Conservation (phyloP, 1,284 basidiomycete species). For the Rhodotorula sp. region DNA sequence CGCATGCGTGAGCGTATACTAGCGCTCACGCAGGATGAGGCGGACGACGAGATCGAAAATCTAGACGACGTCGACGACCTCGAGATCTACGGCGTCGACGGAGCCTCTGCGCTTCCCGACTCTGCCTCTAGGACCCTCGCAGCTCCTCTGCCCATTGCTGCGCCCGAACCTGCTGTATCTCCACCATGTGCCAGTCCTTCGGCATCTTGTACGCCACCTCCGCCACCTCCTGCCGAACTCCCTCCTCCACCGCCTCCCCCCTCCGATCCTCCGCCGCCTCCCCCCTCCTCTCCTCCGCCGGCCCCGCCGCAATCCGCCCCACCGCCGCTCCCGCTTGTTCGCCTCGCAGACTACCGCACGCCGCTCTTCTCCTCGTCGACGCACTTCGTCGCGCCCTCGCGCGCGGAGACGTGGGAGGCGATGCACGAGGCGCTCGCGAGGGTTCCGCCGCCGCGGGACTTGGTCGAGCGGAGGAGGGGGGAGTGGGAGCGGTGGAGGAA, state of each 20-base stretch:
- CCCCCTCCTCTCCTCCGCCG: neutral
- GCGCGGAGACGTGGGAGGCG: conserved; percentile 4
- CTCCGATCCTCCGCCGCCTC: neutral
- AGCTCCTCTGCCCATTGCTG: no score
- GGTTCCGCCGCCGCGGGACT: neutral
- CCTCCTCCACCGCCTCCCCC: conserved; percentile 4
- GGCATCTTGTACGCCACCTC: neutral
- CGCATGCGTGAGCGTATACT: neutral
- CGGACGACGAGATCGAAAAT: conserved; percentile 1
- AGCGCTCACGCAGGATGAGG: neutral
- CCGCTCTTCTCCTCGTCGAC: conserved; percentile 14
- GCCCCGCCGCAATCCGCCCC: neutral
- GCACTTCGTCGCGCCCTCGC: conserved; percentile 19
- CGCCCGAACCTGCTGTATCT: neutral
- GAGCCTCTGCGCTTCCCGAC: neutral
- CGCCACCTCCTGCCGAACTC: neutral
- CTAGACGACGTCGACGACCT: conserved; percentile 20
- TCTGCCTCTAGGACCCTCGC: neutral
- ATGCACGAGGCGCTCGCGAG: neutral
- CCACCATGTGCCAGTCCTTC: neutral
- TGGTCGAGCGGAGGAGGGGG: neutral
- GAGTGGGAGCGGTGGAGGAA: neutral
- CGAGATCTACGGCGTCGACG: conserved; percentile 7
- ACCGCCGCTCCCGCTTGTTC: neutral
- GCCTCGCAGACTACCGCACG: conserved; percentile 20